Evolutionary conservation across 441 rosid species (phyloP), one percentile per base, ranked within the genome.

Genomic region (Mallotus japonicus): DNA sequence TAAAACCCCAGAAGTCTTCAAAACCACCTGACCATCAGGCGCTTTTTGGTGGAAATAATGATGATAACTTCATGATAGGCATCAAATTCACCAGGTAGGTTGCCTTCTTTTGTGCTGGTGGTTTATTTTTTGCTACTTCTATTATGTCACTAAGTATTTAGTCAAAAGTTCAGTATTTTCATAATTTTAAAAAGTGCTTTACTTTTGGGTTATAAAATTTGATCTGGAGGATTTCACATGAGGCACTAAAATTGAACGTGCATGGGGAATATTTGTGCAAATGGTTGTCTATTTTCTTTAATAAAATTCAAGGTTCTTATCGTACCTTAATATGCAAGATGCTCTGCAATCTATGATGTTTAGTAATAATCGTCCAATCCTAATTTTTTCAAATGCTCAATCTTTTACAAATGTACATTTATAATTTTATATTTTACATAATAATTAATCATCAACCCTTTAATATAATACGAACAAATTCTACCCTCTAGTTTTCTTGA

Each of bases 71-170:
- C 72, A 88, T 90, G 91, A 68, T 92, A 65, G 98, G 99, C 80
- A 85, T 95, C 75, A 95, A 95, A 71, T 91, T 88, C 85, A 95
- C 98, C 3, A 90, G 96, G 99, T 92, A 86, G 76, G 47, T 72
- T 63, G 15, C 32, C 62, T 77, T 37, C 46, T 69, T 50, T 54
- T 50, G n/a, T 17, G 61, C 16, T 32, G 63, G 46, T 20, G 59
- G 5, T 8, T 15, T 15, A 42, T 53, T 32, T 73, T 20, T 58
- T 5, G 8, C 51, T 42, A 34, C 40, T 34, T 3, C 5, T 34
- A 34, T 34, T 8, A 40, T 67, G 1, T 19, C 47, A 34, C 13
- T 14, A 13, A 32, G 50, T 46, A 4, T 0, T 34, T 5, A 49
- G 24, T 32, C 57, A 56, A 47, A 15, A 22, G 22, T 74, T 16